Evolutionary conservation across 1,284 basidiomycete genomes (phyloP), one percentile per base, ranked within the genome.

Genomic region (Leccinum subrobustum): DNA sequence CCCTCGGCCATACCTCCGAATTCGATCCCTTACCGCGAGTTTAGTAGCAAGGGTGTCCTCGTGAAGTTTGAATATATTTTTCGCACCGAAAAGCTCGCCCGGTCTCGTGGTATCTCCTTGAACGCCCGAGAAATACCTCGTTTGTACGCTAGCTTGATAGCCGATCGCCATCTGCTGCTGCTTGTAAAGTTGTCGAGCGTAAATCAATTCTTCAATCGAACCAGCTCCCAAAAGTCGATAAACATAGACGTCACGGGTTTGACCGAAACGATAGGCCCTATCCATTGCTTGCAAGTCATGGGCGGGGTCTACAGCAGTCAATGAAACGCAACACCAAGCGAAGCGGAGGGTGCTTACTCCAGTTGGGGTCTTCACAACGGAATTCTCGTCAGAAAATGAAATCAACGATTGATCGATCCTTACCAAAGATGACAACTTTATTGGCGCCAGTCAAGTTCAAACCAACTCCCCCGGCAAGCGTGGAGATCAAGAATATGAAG

Each of bases 261-360:
- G 94, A 3, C 94, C 95, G 63, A 94, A 92, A 2, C 93, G 85
- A 70, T 93, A 96, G 1, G 92, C 92, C 60, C 92, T 84, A 65
- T 96, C 94, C 88, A 92, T 92, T 1, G 91, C 92, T 72, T 95
- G 92, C 16, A 94, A 74, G 68, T 95, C 92, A 66, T 93, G 90
- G 0, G 92, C 89, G 5, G 92, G 92, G 75, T 94, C 90, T 92
- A 16, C 25, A 60, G 12, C 47, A 60, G 18, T 55, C 31, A 59
- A 31, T 25, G 39, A 52, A 29, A 54, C 35, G 55, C 35, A 51
- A 18, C 12, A 31, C 39, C 48, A 56, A 31, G 31, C 9, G 25
- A 54, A 47, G 35, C 12, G 12, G 59, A 29, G 14, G 11, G 4
- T n/a, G 76, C 88, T 67, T 72, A 91, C 91, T 95, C 92, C 92